Percentiles rank a stretch among this genome's conserved stretches.
Evolutionary conservation across 129 eudicot species (phyloP).

Genomic region (Calendula officinalis): DNA sequence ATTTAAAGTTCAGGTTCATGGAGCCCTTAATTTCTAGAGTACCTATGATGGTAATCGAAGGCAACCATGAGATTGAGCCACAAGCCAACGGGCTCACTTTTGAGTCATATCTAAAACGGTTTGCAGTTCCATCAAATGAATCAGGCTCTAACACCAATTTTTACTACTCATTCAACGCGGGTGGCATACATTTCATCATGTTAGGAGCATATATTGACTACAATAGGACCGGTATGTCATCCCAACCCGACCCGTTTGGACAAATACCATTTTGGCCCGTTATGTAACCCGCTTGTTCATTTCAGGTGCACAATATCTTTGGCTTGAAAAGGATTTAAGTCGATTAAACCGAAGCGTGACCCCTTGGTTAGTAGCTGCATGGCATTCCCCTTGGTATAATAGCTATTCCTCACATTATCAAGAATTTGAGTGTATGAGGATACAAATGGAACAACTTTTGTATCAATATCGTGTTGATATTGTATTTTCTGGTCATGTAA

Average conservation of each 20-base stretch:
- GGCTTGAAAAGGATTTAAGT: slow-evolving; percentile 65
- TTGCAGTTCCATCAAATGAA: slow-evolving; percentile 74
- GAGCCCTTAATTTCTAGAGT: slow-evolving; percentile 79
- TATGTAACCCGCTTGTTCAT: no score
- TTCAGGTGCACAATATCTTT: slow-evolving; percentile 71
- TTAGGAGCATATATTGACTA: slow-evolving; percentile 89
- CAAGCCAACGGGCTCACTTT: slow-evolving; percentile 66
- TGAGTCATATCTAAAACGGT: slow-evolving; percentile 63
- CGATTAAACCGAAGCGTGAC: slow-evolving; percentile 58
- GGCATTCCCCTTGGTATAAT: slow-evolving; percentile 98
- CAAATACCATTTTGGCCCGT: no score
- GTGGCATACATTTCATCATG: slow-evolving; percentile 90
- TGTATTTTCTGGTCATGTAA: slow-evolving; percentile 92
- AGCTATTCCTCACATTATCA: slow-evolving; percentile 92
- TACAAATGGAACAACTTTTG: slow-evolving; percentile 68
- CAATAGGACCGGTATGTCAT: slow-evolving; percentile 54
- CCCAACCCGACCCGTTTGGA: background rate
- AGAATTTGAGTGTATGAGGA: slow-evolving; percentile 92
- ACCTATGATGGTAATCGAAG: slow-evolving; percentile 93
- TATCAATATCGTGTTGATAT: slow-evolving; percentile 64
- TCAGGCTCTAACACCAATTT: slow-evolving; percentile 68
- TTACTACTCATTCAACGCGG: slow-evolving; percentile 84
- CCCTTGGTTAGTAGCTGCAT: slow-evolving; percentile 90
- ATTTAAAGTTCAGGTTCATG: slow-evolving; percentile 60
- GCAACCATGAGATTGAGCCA: slow-evolving; percentile 95